Base-by-base conservation (phyloP, 495 filamentous ascomycete species). In the Podospora comata region DNA sequence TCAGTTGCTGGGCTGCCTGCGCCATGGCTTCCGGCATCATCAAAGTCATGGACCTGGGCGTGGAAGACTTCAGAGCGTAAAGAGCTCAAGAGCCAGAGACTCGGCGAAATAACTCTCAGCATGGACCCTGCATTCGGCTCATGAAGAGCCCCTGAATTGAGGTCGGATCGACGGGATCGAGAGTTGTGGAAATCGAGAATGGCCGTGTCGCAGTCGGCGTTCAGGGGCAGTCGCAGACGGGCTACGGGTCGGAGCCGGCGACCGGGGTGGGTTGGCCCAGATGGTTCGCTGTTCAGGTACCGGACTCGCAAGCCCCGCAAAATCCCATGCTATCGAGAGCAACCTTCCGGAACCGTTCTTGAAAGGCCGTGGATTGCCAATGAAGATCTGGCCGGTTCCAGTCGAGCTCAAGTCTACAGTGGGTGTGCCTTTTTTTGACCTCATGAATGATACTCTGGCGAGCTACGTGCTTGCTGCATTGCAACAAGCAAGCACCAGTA, bases 1-100 rank as follows among this genome's bases (percentile, higher is more conserved):
- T 80, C 61, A 81, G 82, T 65, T 82, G 80, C 76, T 86, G 83
- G 84, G 83, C 82, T 23, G 83, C 84, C 27, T 83, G 79, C 56
- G 80, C 83, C 20, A 83, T 83, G 81, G 82, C 73, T 3, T 84
- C 82, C 15, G 82, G 82, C 1, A 56, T 85, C 60, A 72, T 85
- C 27, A 77, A 78, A 61, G 72, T 84, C 5, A 81, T 83, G 76
- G 82, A 85, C 56, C 69, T 84, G 16, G 82, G 82, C 5, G 72
- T 82, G 27, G 39, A 48, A 11, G 39, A 48, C 39, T 48, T 48
- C 13, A 48, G 39, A 16, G 39, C 9, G 39, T 48, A 48, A 48
- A 11, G 39, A 11, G 39, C 39, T 48, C 39, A 48, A 48, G 6
- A 11, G 13, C 39, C 3, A 48, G 39, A 13, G 15, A 48, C 5